A percentile compares a stretch with the other conserved stretches of the same genome.
Evolutionary conservation across 495 filamentous ascomycete genomes (phyloP).

Genomic region (Hyaloscypha finlandica): DNA sequence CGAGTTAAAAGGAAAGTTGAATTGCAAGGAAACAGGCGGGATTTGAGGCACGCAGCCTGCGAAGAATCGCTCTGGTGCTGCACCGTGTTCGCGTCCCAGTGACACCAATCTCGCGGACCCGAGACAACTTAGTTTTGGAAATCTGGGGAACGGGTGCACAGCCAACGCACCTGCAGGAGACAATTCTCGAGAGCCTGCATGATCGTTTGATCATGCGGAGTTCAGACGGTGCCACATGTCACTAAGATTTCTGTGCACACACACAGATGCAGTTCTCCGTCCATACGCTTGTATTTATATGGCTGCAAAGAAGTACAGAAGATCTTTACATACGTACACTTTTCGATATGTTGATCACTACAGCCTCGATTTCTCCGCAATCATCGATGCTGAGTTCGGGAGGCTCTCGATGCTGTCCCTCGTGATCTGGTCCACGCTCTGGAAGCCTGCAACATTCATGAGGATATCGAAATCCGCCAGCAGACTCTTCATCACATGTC

Average conservation of each 20-base stretch:
- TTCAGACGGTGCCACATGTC: neutral
- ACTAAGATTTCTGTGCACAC: neutral
- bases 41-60: too few relatives aligned
- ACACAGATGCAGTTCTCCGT: too few relatives aligned
- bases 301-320: neutral
- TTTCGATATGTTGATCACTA: neutral
- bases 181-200: neutral
- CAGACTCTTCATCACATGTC: slow-evolving; percentile 65
- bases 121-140: too few relatives aligned
- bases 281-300: neutral
- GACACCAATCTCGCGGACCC: neutral
- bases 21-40: too few relatives aligned
- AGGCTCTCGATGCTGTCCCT: slow-evolving; percentile 43
- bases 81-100: neutral
- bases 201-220: neutral
- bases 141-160: too few relatives aligned
- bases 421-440: slow-evolving; percentile 52
- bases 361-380: slow-evolving; percentile 42
- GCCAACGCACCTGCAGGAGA: too few relatives aligned
- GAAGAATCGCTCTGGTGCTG: neutral
- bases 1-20: too few relatives aligned
- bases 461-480: slow-evolving; percentile 68
- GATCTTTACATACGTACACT: neutral
- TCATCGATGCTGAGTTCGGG: slow-evolving; percentile 34
- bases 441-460: slow-evolving; percentile 62